A percentile compares a stretch with the other conserved stretches of the same genome.
Conservation (phyloP, 148 eudicot genomes). For the Vaccinium vitisidaea region DNA sequence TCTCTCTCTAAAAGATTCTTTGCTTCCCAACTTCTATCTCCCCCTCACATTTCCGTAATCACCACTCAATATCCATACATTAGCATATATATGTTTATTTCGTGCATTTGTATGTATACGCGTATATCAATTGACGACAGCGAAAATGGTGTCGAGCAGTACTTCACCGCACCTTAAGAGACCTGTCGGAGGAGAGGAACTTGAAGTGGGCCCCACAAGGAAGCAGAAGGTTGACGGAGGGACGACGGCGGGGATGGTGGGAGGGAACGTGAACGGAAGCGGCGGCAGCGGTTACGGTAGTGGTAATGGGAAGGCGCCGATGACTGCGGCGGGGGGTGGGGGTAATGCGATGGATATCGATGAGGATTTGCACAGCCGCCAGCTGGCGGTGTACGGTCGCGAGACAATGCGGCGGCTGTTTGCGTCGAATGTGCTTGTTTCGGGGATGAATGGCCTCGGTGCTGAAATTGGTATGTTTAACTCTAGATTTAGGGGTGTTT, state of each 20-base stretch:
- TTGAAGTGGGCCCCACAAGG: conserved; percentile 41
- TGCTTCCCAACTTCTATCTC: not conserved
- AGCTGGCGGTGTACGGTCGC: conserved; percentile 80
- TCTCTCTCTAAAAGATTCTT: conserved; percentile 8
- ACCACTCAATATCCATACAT: not conserved
- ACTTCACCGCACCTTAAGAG: conserved; percentile 73
- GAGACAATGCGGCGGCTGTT: conserved; percentile 86
- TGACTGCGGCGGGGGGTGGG: conserved; percentile 22
- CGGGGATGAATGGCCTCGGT: conserved; percentile 85
- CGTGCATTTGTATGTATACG: not conserved
- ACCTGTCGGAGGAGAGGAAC: conserved; percentile 46
- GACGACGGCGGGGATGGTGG: conserved; percentile 11
- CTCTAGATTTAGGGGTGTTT: not conserved
- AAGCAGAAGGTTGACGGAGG: conserved; percentile 30
- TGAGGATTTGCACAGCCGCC: conserved; percentile 87
- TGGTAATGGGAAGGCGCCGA: conserved; percentile 30
- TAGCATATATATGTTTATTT: no score
- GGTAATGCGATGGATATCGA: conserved; percentile 52
- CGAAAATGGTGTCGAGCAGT: conserved; percentile 15
- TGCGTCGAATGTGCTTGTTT: conserved; percentile 63
- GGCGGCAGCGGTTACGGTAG: conserved; percentile 22
- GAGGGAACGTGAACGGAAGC: conserved; percentile 24
- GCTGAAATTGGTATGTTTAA: conserved; percentile 65
- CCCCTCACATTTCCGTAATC: not conserved
- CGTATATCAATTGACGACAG: not conserved